These are phyloP conservation scores for Lodderomyces parapsilosis DNA, from an alignment of 1,139 yeast genomes.

Conservation along the genomic window DNA sequence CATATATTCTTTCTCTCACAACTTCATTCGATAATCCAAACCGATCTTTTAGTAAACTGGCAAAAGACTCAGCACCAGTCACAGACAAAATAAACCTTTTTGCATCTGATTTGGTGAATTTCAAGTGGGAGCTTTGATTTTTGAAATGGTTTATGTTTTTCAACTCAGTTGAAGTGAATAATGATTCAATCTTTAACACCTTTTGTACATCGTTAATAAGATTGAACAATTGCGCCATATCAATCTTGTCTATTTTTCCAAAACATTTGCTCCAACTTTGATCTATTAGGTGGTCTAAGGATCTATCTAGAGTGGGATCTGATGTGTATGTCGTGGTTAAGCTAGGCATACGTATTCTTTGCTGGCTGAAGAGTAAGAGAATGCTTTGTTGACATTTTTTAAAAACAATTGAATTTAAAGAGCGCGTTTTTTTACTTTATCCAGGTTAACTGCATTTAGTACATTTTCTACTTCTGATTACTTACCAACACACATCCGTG, in stretches of 20 bases:
- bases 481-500: too few species aligned
- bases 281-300: conserved; percentile 21
- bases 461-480: too few species aligned
- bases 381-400: too few species aligned
- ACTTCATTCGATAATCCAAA: conserved; percentile 19
- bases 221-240: conserved; percentile 25
- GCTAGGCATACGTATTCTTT: neutral
- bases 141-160: conserved; percentile 26
- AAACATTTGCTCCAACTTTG: conserved; percentile 27
- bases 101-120: conserved; percentile 28
- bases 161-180: conserved; percentile 28
- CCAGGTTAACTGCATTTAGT: too few species aligned
- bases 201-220: conserved; percentile 29
- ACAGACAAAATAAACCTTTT: conserved; percentile 29
- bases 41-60: conserved; percentile 25
- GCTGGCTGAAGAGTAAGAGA: neutral
- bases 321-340: neutral
- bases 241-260: conserved; percentile 22
- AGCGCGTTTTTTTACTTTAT: neutral
- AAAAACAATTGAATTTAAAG: neutral
- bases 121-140: conserved; percentile 26
- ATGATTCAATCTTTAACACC: conserved; percentile 19
- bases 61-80: conserved; percentile 23
- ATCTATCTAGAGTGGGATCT: neutral
- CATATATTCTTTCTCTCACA: conserved; percentile 12